phyloP scores from a whole-genome alignment of 2,329 filamentous ascomycete species.

The Sarocladium brachiariae region DNA sequence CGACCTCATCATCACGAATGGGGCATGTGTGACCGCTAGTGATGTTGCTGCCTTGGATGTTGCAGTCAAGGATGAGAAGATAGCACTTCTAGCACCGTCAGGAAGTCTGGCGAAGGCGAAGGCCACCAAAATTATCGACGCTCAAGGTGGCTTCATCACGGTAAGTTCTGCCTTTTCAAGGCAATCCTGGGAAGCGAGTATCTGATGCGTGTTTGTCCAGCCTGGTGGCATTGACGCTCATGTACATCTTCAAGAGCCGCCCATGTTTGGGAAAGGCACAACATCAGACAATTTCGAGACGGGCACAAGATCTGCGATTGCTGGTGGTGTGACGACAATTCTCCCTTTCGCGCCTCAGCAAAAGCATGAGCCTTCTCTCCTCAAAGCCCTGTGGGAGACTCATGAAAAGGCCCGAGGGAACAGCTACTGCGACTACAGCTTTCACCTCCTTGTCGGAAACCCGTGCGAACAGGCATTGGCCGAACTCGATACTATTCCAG shows the following conservation, averaged over 20 bases:
- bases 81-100: conserved; percentile 31
- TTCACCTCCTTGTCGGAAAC: conserved; percentile 45
- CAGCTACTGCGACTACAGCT: conserved; percentile 50
- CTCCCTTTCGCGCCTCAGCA: conserved; percentile 50
- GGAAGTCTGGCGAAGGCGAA: conserved; percentile 20
- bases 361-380: conserved; percentile 36
- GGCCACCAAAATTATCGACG: conserved; percentile 11
- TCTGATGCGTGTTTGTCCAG: too few species aligned
- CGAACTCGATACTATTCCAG: conserved; percentile 28
- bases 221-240: conserved; percentile 34
- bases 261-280: conserved; percentile 24
- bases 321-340: conserved; percentile 52
- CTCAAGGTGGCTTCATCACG: conserved; percentile 12
- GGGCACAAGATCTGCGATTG: conserved; percentile 47
- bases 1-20: conserved; percentile 36
- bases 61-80: conserved; percentile 35
- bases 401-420: conserved; percentile 35
- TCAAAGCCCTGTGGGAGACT: conserved; percentile 39
- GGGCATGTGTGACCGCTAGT: conserved; percentile 34
- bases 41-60: conserved; percentile 35
- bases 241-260: conserved; percentile 33
- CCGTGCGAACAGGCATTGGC: conserved; percentile 32
- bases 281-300: conserved; percentile 29
- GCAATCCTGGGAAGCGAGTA: background rate
- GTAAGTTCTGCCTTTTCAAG: conserved; percentile 1